Evolutionary conservation across 2,329 filamentous ascomycete species (phyloP), one percentile per base, ranked within the genome.

Genomic region (Boeremia exigua): DNA sequence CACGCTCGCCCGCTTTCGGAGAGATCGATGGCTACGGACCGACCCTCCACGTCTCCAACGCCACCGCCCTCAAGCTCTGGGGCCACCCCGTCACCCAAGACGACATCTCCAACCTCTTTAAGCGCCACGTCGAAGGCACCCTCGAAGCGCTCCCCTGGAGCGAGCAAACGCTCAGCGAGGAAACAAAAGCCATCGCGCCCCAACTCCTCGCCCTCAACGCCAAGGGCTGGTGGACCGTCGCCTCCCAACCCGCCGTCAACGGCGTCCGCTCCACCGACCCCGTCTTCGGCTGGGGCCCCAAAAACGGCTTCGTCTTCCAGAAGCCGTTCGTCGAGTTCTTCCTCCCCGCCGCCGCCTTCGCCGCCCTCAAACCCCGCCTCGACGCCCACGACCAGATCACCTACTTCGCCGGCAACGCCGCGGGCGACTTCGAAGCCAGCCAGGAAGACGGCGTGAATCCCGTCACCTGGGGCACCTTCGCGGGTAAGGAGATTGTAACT

Each of bases 311-410:
- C 74, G 92, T 98, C 43, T 99, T 97, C 80, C 95, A 99, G 72
- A 99, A 98, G 78, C 90, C 94, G 0, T 99, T 99, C 75, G 92
- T 99, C 47, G 95, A 99, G 75, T 92, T 98, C 78, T 99, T 99
- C 81, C 79, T 96, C 54, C 88, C 93, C 0, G 78, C 82, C 0
- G 75, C 83, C 0, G 90, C 94, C 73, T 98, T 92, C 88, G 75
- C 79, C 14, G 73, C 74, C 1, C 82, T 99, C 29, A 84, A 85
- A 60, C 81, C 82, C 4, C 84, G 86, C 55, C 84, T 98, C 32
- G 85, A 86, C 49, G 78, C 85, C 14, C 81, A 86, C 45, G 86
- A 88, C 37, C 82, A 86, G 46, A 84, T 97, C 33, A 92, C 90
- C 63, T 99, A 91, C 82, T 97, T 96, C 76, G 94, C 94, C 4